Base-by-base conservation (phyloP, 2,329 filamentous ascomycete genomes). In the Fusarium brevicatenulatum region DNA sequence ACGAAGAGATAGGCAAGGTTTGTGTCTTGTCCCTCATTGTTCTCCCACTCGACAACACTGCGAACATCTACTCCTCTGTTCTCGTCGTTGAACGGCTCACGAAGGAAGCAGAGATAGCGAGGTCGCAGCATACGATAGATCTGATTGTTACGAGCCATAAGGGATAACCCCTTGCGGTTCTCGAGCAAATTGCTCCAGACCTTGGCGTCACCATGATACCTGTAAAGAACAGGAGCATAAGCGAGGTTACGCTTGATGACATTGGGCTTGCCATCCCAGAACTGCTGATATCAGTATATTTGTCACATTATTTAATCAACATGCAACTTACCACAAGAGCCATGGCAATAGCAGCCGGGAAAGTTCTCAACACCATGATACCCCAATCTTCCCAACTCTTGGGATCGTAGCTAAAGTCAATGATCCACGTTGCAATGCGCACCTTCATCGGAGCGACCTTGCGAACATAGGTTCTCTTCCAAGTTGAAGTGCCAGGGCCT, bases 141-240 rank as follows among this genome's bases (percentile, higher is more conserved):
- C 21, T 75, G 63, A 18, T 77, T 78, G 42, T 75, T 76, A 4
- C 76, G 68, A 23, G 66, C 66, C 64, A 74, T 63, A 19, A 73
- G 60, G 16, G 73, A 68, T 4, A 74, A 36, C 13, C 74, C 76
- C 36, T 74, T 78, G 30, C 59, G 65, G 49, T 78, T 77, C 58
- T 78, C 76, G n/a, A 77, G 71, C 34, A 76, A 44, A 52, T 78
- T 78, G 40, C 73, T 78, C 76, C 76, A 78, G 13, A 78, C 76
- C 55, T 78, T 78, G 47, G 74, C 72, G 50, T 72, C 64, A 13
- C 76, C 76, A 28, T 78, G 68, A 65, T 64, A 75, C 11, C 25
- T 64, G 59, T 78, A 78, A 18, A 77, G 63, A 11, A 78, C 74
- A 3, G 76, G 76, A 13, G 76, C 76, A 37, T 78, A 78, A 23